Conservation (phyloP, 805 yeast species). For the Metschnikowia baotianmanensis region DNA sequence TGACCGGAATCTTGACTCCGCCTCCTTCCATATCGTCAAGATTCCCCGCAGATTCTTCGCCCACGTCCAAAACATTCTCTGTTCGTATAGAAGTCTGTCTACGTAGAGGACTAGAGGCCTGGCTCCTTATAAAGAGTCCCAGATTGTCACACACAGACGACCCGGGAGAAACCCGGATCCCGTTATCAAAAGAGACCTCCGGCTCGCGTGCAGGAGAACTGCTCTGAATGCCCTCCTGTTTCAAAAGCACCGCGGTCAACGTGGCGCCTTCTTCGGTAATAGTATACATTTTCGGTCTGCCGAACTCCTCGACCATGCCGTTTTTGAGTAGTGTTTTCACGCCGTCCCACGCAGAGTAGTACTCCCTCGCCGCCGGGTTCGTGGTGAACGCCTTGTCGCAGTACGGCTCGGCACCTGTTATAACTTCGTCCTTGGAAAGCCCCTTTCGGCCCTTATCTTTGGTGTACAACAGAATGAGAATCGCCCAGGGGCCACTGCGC, state of each 20-base stretch:
- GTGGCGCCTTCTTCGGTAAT: conserved; percentile 69
- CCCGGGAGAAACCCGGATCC: conserved; percentile 29
- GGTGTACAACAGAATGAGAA: conserved; percentile 57
- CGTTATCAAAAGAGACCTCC: conserved; percentile 36
- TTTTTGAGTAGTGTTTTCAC: conserved; percentile 60
- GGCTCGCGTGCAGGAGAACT: conserved; percentile 19
- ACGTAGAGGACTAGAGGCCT: conserved; percentile 6
- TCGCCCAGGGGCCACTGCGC: conserved; percentile 84
- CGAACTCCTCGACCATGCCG: conserved; percentile 53
- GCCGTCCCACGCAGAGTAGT: conserved; percentile 75
- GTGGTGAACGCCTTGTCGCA: conserved; percentile 57
- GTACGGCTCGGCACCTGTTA: conserved; percentile 50
- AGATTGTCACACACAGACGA: conserved; percentile 6
- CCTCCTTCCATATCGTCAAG: too few relatives aligned
- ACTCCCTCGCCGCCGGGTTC: conserved; percentile 60
- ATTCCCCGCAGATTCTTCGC: too few relatives aligned
- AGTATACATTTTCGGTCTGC: conserved; percentile 58
- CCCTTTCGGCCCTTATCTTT: conserved; percentile 53
- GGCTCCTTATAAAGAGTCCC: background rate
- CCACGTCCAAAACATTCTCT: background rate
- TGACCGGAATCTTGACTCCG: too few relatives aligned
- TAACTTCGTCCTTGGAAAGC: conserved; percentile 58
- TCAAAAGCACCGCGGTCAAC: conserved; percentile 56
- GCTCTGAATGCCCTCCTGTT: conserved; percentile 41
- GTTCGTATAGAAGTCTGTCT: background rate